A percentile compares a stretch with the other conserved stretches of the same genome.
Conservation (phyloP, 495 filamentous ascomycete species). For the Podospora fimiseda region DNA sequence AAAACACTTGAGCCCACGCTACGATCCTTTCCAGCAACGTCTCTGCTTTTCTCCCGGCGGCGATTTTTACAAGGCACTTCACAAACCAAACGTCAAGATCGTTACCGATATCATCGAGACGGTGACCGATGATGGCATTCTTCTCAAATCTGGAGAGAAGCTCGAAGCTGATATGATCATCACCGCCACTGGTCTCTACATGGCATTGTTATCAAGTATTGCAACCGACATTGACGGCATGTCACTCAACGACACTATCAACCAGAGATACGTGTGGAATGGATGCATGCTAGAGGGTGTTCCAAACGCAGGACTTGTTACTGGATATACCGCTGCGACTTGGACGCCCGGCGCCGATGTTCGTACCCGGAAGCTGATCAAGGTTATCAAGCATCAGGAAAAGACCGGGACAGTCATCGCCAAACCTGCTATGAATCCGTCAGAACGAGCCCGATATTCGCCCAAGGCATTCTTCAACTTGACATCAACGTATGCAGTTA, state of each 20-base stretch:
- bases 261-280: slow-evolving; percentile 48
- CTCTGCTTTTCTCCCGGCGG: slow-evolving; percentile 64
- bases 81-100: slow-evolving; percentile 51
- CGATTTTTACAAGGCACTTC: slow-evolving; percentile 63
- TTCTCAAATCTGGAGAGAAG: slow-evolving; percentile 48
- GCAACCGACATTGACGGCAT: slow-evolving; percentile 50
- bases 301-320: slow-evolving; percentile 31
- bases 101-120: slow-evolving; percentile 62
- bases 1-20: slow-evolving; percentile 65
- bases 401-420: slow-evolving; percentile 26
- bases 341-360: slow-evolving; percentile 48
- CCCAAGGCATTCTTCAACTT: slow-evolving; percentile 17
- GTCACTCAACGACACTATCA: slow-evolving; percentile 44
- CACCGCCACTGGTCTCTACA: slow-evolving; percentile 64
- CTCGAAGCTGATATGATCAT: slow-evolving; percentile 66
- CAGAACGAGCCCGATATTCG: slow-evolving; percentile 12
- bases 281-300: slow-evolving; percentile 40
- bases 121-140: slow-evolving; percentile 54
- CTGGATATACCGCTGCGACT: slow-evolving; percentile 48
- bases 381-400: slow-evolving; percentile 34
- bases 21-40: slow-evolving; percentile 70
- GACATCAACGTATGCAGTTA: slow-evolving; percentile 29
- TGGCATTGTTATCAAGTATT: slow-evolving; percentile 49
- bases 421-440: slow-evolving; percentile 19
- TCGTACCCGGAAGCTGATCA: slow-evolving; percentile 26